Percentiles rank a stretch among this genome's conserved stretches.
These are phyloP conservation scores for Yamadazyma olivae DNA, from an alignment of 805 yeast species.

Conservation along the genomic window DNA sequence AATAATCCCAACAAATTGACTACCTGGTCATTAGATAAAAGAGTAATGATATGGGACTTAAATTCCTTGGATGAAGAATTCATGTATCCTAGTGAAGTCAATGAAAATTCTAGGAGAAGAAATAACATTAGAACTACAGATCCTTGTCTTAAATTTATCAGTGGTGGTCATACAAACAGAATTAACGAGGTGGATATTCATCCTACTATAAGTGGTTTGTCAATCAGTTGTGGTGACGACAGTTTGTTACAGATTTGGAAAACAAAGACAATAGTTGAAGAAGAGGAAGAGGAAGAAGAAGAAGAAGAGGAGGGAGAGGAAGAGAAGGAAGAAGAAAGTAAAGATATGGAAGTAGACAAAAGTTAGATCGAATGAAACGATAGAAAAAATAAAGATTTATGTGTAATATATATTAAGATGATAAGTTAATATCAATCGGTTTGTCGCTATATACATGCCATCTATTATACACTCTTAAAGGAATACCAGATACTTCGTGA, in stretches of 20 bases:
- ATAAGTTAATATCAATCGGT: constrained; percentile 5
- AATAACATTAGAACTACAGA: constrained; percentile 42
- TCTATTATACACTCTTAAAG: constrained; percentile 5
- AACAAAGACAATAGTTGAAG: constrained; percentile 49
- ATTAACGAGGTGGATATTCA: constrained; percentile 69
- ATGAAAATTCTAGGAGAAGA: constrained; percentile 46
- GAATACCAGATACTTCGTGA: constrained; percentile 3
- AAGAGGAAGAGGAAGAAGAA: constrained; percentile 30
- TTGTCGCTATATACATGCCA: constrained; percentile 15
- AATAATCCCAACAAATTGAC: constrained; percentile 51
- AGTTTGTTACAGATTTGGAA: constrained; percentile 74
- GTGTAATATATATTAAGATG: not conserved
- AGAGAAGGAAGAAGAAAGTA: constrained; percentile 7
- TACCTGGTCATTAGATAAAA: constrained; percentile 61
- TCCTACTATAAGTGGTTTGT: constrained; percentile 53
- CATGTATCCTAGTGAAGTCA: constrained; percentile 25
- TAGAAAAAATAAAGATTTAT: not conserved
- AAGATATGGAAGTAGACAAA: constrained; percentile 14
- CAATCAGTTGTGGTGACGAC: constrained; percentile 74
- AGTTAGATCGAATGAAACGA: constrained; percentile 1
- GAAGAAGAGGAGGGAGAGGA: constrained; percentile 16
- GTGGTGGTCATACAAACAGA: constrained; percentile 81
- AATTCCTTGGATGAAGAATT: constrained; percentile 54
- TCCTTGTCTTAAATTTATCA: constrained; percentile 74
- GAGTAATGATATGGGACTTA: constrained; percentile 76